These are phyloP conservation scores for Amanita subjunquillea DNA, from an alignment of 768 basidiomycete genomes.

Conservation along the genomic window DNA sequence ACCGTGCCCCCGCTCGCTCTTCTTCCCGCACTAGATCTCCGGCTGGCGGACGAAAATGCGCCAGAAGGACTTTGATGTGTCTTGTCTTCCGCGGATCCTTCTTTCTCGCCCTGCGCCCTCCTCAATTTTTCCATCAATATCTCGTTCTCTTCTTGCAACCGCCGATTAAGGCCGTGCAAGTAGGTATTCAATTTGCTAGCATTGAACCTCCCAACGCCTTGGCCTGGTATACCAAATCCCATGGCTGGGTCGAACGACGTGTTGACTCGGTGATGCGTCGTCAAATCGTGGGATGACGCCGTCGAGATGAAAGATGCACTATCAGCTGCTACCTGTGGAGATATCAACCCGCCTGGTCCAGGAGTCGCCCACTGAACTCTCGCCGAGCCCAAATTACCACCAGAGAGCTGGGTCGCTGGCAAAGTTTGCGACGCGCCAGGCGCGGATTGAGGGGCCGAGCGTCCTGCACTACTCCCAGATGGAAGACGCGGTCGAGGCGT, in stretches of 20 bases:
- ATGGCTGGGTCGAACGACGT: slow-evolving; percentile 83
- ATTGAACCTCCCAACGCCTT: slow-evolving; percentile 72
- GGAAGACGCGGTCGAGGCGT: slow-evolving; percentile 50
- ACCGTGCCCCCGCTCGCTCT: slow-evolving; percentile 43
- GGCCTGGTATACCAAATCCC: slow-evolving; percentile 55
- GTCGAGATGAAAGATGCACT: slow-evolving; percentile 67
- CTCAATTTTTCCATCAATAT: slow-evolving; percentile 43
- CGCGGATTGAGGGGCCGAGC: slow-evolving; percentile 37
- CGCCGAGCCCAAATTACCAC: background rate
- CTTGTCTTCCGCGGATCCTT: slow-evolving; percentile 6
- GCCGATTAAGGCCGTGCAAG: slow-evolving; percentile 74
- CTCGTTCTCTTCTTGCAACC: slow-evolving; percentile 82
- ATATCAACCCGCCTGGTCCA: slow-evolving; percentile 5
- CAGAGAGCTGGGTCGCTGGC: slow-evolving; percentile 9
- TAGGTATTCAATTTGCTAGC: slow-evolving; percentile 80
- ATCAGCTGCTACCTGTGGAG: slow-evolving; percentile 5
- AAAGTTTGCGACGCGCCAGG: slow-evolving; percentile 19
- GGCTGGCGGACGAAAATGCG: slow-evolving; percentile 16
- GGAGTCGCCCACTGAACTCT: slow-evolving; percentile 3
- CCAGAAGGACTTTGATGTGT: slow-evolving; percentile 8
- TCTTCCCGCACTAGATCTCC: slow-evolving; percentile 25
- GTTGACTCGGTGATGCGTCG: slow-evolving; percentile 70
- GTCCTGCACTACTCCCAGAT: slow-evolving; percentile 14
- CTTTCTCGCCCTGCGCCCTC: slow-evolving; percentile 42
- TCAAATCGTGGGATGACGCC: slow-evolving; percentile 82